Evolutionary conservation across 1,284 basidiomycete species (phyloP).

Genomic region (Pascua sp.): DNA sequence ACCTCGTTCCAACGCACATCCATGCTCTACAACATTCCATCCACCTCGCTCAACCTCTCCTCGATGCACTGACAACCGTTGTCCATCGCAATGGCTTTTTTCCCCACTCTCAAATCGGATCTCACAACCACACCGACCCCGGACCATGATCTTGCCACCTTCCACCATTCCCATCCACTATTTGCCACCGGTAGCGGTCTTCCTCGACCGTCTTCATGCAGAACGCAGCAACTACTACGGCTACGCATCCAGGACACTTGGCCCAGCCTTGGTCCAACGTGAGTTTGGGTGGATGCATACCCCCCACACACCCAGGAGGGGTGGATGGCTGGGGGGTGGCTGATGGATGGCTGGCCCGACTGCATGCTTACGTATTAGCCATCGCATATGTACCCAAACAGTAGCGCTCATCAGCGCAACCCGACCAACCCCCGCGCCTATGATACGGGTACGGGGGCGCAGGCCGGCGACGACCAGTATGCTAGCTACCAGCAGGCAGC

Average conservation of each 20-base stretch:
- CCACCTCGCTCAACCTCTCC: background rate
- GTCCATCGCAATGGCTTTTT: no score
- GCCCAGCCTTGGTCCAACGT: slow-evolving; percentile 27
- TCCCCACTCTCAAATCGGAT: slow-evolving; percentile 7
- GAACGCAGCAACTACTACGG: slow-evolving; percentile 19
- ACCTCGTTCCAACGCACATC: background rate
- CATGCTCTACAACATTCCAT: background rate
- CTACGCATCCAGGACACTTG: slow-evolving; percentile 18
- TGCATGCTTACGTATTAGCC: no score
- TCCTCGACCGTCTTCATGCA: slow-evolving; percentile 29
- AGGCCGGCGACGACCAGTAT: slow-evolving; percentile 25
- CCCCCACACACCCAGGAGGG: background rate
- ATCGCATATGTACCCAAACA: slow-evolving; percentile 27
- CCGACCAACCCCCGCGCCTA: slow-evolving; percentile 36
- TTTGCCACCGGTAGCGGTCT: no score
- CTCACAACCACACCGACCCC: no score
- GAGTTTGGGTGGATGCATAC: slow-evolving; percentile 9
- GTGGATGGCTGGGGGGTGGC: no score
- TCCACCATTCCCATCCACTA: no score
- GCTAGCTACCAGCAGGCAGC: slow-evolving; percentile 17
- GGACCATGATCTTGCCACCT: no score
- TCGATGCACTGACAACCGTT: background rate
- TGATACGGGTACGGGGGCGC: slow-evolving; percentile 17
- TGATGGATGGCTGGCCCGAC: no score
- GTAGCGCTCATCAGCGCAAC: slow-evolving; percentile 25